phyloP scores from a whole-genome alignment of 2,329 filamentous ascomycete genomes.

The Macrophomina pseudophaseolina region DNA sequence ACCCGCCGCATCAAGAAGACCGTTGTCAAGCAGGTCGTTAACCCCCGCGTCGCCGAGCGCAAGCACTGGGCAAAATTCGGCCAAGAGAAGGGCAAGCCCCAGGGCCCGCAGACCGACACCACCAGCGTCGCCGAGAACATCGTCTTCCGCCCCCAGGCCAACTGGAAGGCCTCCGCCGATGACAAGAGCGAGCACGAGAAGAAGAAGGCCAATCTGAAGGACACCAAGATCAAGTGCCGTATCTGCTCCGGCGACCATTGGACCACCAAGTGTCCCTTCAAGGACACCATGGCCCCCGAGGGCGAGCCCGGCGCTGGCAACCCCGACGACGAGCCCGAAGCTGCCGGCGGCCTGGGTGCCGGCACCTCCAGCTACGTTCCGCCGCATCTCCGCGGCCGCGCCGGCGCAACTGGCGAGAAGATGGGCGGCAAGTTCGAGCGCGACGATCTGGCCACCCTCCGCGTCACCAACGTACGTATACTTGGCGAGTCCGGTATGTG shows the following conservation, averaged over 20 bases:
- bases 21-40: constrained; percentile 89
- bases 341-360: constrained; percentile 62
- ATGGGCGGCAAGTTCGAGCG: constrained; percentile 95
- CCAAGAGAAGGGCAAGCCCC: constrained; percentile 79
- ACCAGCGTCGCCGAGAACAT: constrained; percentile 98
- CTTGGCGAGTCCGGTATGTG: not conserved
- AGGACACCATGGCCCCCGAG: constrained; percentile 96
- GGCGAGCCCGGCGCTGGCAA: constrained; percentile 52
- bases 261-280: constrained; percentile 98
- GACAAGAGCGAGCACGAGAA: constrained; percentile 76
- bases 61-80: constrained; percentile 95
- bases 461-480: constrained; percentile 81
- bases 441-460: constrained; percentile 93
- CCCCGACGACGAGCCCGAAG: constrained; percentile 54
- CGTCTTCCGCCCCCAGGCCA: constrained; percentile 88
- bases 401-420: constrained; percentile 73
- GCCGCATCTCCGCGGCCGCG: constrained; percentile 86
- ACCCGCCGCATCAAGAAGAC: constrained; percentile 94
- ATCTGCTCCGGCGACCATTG: constrained; percentile 99
- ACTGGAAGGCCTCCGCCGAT: constrained; percentile 89
- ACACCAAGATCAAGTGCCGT: constrained; percentile 99
- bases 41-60: constrained; percentile 94
- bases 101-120: constrained; percentile 85
- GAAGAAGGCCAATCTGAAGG: constrained; percentile 77
- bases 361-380: constrained; percentile 90